Percentiles rank a stretch among this genome's conserved stretches.
Conservation (phyloP, 2,329 filamentous ascomycete species). For the Xylariaceae sp. region DNA sequence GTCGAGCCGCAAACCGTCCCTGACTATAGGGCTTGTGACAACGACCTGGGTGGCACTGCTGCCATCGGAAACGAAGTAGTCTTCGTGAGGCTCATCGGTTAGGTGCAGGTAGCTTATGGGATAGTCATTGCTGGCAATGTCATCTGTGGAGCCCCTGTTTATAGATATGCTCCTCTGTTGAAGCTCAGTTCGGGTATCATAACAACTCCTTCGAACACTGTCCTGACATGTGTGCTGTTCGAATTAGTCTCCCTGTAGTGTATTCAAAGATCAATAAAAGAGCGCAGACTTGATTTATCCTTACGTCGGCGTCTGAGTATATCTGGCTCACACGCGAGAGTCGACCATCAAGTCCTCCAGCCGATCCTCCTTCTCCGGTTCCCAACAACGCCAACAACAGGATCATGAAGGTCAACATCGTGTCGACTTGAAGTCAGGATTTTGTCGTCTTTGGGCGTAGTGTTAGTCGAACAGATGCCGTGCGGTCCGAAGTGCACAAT, state of each 20-base stretch:
- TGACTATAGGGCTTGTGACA: constrained; percentile 50
- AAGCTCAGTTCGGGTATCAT: constrained; percentile 12
- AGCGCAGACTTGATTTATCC: neutral
- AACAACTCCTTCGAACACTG: constrained; percentile 8
- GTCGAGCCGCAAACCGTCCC: constrained; percentile 50
- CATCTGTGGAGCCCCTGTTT: constrained; percentile 3
- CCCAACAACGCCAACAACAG: constrained; percentile 18
- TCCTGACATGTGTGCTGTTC: constrained; percentile 27
- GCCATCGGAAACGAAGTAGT: constrained; percentile 63
- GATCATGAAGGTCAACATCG: constrained; percentile 11
- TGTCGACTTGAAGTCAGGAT: constrained; percentile 6
- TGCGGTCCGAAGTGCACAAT: too few relatives aligned
- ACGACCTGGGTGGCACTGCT: constrained; percentile 55
- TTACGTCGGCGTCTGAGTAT: constrained; percentile 23
- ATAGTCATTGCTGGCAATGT: constrained; percentile 11
- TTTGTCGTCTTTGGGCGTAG: too few relatives aligned
- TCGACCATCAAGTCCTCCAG: constrained; percentile 10
- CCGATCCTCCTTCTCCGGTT: constrained; percentile 2
- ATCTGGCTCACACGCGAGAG: constrained; percentile 23
- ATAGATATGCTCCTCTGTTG: constrained; percentile 6
- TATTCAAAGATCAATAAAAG: neutral
- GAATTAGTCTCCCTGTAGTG: constrained; percentile 10
- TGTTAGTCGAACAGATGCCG: too few relatives aligned
- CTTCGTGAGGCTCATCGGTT: constrained; percentile 55
- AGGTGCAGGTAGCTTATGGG: constrained; percentile 33